phyloP scores from a whole-genome alignment of 148 eudicot genomes.

The Silene latifolia region DNA sequence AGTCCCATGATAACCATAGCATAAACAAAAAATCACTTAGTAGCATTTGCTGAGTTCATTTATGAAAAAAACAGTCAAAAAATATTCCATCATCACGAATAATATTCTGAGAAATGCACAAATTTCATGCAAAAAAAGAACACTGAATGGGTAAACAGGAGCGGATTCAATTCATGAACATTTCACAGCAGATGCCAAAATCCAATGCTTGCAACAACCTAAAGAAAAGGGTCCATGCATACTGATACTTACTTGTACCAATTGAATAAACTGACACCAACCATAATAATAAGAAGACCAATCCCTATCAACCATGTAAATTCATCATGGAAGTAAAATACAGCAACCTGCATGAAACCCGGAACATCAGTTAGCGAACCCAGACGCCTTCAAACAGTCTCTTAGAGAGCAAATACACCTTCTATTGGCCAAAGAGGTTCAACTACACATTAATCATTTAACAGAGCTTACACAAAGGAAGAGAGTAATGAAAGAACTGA shows the following conservation, averaged over 20 bases:
- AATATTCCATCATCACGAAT: background rate
- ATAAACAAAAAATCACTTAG: background rate
- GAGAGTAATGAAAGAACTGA: background rate
- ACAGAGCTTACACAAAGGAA: background rate
- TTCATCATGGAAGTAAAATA: slow-evolving; percentile 91
- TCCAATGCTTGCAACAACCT: background rate
- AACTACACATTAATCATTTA: background rate
- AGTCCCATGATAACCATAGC: background rate
- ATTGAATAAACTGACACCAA: slow-evolving; percentile 95
- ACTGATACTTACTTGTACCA: slow-evolving; percentile 87
- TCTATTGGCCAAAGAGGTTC: background rate
- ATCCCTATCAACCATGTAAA: slow-evolving; percentile 91
- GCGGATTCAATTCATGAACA: background rate
- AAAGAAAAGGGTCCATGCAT: background rate
- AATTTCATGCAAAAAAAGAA: background rate
- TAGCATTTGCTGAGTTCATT: background rate
- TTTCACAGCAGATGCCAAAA: background rate
- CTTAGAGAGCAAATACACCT: background rate
- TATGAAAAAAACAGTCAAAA: background rate
- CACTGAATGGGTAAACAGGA: background rate
- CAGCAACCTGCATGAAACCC: slow-evolving; percentile 73
- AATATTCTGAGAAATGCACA: background rate
- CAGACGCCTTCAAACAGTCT: background rate
- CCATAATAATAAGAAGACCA: slow-evolving; percentile 70
- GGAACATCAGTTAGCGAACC: slow-evolving; percentile 9